Evolutionary conservation across 2,329 filamentous ascomycete species (phyloP), one percentile per base, ranked within the genome.

Genomic region (Onygenales sp.): DNA sequence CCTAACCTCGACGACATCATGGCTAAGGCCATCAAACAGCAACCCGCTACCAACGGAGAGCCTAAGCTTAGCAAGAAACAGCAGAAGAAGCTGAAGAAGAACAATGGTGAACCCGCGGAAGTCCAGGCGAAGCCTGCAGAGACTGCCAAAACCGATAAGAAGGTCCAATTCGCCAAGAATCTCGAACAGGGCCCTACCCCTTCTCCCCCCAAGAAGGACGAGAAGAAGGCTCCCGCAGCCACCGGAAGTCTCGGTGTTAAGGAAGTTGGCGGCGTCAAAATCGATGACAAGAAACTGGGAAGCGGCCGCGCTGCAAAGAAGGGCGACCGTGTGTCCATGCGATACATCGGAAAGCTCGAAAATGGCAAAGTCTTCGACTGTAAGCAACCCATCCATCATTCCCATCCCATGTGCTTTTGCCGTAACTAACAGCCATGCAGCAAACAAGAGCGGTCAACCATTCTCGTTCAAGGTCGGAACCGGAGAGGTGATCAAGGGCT

Each of bases 101-200:
- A 97, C 80, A 88, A 95, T 70, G 93, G 92, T 61, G 87, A 96
- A 69, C 85, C 93, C 55, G 82, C 86, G 56, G 74, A 79, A 50
- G 68, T 68, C 63, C 69, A 42, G 64, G 74, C 76, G 44, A 81
- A 85, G 63, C 69, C 74, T 45, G 74, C 80, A 59, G 74, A 80
- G 61, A 74, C 80, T 59, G 72, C 70, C 59, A 84, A 84, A 78
- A 76, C 78, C 54, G 86, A 87, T 72, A 96, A 96, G 83, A 97
- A 96, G 79, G 93, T 98, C 57, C 89, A 95, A 73, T 98, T 98
- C 70, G 92, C 93, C 68, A 96, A 97, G 82, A 91, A 97, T 73
- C 88, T 98, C 58, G 93, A 97, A 79, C 90, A 95, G 74, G 93
- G 93, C 56, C 93, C 93, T 58, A 94, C 90, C 43, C 85, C 87